These are phyloP conservation scores for Austroboletus novae-zelandiae DNA, from an alignment of 1,284 basidiomycete genomes.

Conservation along the genomic window DNA sequence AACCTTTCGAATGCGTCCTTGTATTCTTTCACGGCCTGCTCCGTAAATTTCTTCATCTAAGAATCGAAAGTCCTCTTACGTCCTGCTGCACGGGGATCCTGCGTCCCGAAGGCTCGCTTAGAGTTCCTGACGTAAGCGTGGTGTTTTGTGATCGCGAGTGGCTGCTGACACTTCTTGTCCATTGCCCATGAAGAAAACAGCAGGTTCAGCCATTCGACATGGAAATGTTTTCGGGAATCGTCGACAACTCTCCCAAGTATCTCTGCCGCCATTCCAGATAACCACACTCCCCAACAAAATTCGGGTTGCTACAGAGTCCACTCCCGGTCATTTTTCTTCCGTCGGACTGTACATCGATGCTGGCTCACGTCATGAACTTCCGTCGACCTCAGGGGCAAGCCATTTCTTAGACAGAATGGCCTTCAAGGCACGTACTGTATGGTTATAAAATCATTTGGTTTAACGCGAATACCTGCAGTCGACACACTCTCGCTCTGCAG, in stretches of 20 bases:
- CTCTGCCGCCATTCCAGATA: conserved; percentile 46
- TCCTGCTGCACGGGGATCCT: no score
- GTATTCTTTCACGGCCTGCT: no score
- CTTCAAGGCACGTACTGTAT: conserved; percentile 73
- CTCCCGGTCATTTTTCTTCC: conserved; percentile 93
- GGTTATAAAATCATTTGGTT: conserved; percentile 3
- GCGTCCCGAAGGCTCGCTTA: no score
- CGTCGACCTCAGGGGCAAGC: conserved; percentile 76
- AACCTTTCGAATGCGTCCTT: no score
- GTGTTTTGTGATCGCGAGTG: not conserved
- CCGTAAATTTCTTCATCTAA: no score
- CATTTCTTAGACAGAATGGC: conserved; percentile 96
- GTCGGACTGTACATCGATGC: conserved; percentile 94
- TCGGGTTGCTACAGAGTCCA: conserved; percentile 87
- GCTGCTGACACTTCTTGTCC: not conserved
- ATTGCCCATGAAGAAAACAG: conserved; percentile 28
- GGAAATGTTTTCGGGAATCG: conserved; percentile 18
- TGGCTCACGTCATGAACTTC: conserved; percentile 88
- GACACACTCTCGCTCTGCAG: conserved; percentile 57
- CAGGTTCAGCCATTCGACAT: conserved; percentile 22
- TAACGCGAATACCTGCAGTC: conserved; percentile 40
- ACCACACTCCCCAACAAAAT: conserved; percentile 92
- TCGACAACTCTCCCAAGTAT: conserved; percentile 24
- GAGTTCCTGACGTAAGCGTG: conserved; percentile 7
- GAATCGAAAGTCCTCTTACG: no score